Conservation (phyloP, 441 rosid genomes). For the Eutrema salsugineum region DNA sequence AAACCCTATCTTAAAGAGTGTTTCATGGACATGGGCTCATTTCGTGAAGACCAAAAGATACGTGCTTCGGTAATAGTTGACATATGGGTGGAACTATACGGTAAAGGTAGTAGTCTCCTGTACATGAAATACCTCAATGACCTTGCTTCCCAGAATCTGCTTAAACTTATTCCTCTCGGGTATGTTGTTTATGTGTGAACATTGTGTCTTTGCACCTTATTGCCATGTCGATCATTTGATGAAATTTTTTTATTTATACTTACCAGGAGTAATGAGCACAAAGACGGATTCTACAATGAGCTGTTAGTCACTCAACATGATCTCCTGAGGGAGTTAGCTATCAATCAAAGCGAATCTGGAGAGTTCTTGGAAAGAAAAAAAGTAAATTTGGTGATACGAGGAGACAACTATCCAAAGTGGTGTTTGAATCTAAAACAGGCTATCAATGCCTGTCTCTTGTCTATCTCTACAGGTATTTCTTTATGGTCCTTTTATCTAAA, state of each 20-base stretch:
- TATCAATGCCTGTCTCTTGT: slow-evolving; percentile 39
- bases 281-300: slow-evolving; percentile 44
- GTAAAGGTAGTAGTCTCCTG: slow-evolving; percentile 26
- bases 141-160: slow-evolving; percentile 23
- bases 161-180: slow-evolving; percentile 17
- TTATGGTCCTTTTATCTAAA: too few relatives aligned
- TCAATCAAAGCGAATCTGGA: slow-evolving; percentile 30
- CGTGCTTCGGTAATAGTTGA: slow-evolving; percentile 47
- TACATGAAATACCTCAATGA: slow-evolving; percentile 20
- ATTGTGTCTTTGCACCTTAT: background rate
- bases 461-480: slow-evolving; percentile 60
- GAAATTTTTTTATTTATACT: background rate
- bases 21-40: slow-evolving; percentile 58
- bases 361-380: slow-evolving; percentile 30
- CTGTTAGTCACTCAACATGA: slow-evolving; percentile 59
- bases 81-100: slow-evolving; percentile 53
- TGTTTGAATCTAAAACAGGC: slow-evolving; percentile 31
- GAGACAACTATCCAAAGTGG: slow-evolving; percentile 40
- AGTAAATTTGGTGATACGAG: slow-evolving; percentile 38
- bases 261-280: slow-evolving; percentile 32
- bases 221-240: background rate
- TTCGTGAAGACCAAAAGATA: slow-evolving; percentile 58
- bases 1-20: slow-evolving; percentile 38
- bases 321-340: slow-evolving; percentile 64
- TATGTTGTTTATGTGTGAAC: background rate